Evolutionary conservation across 1,284 basidiomycete genomes (phyloP), one percentile per base, ranked within the genome.

Genomic region (Meira miltonrushii): DNA sequence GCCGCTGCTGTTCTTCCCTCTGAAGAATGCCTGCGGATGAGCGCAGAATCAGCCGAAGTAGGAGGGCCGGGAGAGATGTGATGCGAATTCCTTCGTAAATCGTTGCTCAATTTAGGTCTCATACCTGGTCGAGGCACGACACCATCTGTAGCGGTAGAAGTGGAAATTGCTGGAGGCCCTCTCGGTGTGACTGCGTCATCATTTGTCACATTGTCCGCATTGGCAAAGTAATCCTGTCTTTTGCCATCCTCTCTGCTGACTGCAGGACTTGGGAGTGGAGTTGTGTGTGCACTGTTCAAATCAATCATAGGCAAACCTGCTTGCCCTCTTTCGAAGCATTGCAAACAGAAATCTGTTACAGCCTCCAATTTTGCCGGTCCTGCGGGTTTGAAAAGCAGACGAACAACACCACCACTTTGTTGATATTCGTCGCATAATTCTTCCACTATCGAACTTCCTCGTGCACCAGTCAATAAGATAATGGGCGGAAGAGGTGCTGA

Each of bases 341-440:
- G 85, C 23, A 89, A 73, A 66, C 86, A 86, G n/a, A 87, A 83
- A 71, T 86, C 86, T 55, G 94, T 81, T 5, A 86, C 84, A 13
- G 83, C 77, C 39, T 86, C 84, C 56, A 95, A 81, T 37, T 87
- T 85, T 52, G 85, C 85, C 0, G 92, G 92, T 0, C 92, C 91
- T 28, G 87, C 86, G 2, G 92, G 92, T 78, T 96, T 96, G 83
- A 88, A 90, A 21, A 94, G 80, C 40, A 92, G 82, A 13, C 89
- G 85, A 77, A 88, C 89, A 78, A 90, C 88, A 33, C 92, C 91
- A 17, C 92, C 92, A n/a, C 86, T 84, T 28, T 82, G 82, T 72
- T 90, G 88, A 72, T 88, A 87, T 23, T 86, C 85, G 62, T 82
- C 84, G 59, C 62, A 86, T 83, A 52, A 85, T 82, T 25, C 82